phyloP scores from a whole-genome alignment of 176 grass and related monocot genomes.

The Raddia guianensis region DNA sequence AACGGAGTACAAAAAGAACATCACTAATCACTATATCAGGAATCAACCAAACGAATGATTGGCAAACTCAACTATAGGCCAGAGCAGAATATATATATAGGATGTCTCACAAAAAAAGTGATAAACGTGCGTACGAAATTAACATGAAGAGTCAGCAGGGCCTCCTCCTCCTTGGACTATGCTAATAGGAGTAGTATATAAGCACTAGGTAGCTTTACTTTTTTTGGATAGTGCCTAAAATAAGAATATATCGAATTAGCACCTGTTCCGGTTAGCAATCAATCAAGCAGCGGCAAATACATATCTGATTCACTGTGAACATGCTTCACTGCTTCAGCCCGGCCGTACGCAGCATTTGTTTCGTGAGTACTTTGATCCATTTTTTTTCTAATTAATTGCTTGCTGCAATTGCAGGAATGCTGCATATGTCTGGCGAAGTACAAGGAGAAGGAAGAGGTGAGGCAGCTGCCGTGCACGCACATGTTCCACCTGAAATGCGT shows the following conservation, averaged over 20 bases:
- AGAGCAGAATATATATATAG: not conserved
- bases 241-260: not conserved
- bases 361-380: not conserved
- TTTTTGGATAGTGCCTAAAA: conserved; percentile 27
- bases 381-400: not conserved
- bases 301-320: too few relatives aligned
- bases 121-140: conserved; percentile 37
- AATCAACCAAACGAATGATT: conserved; percentile 41
- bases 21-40: not conserved
- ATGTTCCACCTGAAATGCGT: conserved; percentile 92
- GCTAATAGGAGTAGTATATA: conserved; percentile 38
- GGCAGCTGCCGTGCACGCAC: conserved; percentile 88
- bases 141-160: conserved; percentile 5
- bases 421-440: conserved; percentile 95
- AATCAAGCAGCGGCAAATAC: too few relatives aligned
- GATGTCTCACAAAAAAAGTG: not conserved
- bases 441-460: conserved; percentile 83
- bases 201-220: conserved; percentile 18
- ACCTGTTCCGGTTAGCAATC: not conserved
- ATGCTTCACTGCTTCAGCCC: too few relatives aligned
- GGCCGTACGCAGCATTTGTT: not conserved
- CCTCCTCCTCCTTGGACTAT: conserved; percentile 24
- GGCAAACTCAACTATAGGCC: conserved; percentile 13
- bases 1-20: not conserved
- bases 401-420: conserved; percentile 58